Conservation (phyloP, 805 yeast genomes). For the Pichia kluyveri region DNA sequence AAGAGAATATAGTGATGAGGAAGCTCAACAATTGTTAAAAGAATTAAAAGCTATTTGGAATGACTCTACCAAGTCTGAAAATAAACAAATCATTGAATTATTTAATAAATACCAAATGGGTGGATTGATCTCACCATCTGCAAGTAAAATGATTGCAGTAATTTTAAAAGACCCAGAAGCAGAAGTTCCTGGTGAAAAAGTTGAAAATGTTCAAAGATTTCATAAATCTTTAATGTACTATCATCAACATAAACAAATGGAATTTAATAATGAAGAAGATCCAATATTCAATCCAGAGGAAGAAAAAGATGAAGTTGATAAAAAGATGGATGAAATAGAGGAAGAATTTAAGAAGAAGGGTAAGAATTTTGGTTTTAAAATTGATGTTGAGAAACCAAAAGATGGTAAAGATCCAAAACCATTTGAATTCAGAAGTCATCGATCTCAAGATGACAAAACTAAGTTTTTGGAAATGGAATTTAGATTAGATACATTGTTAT, state of each 20-base stretch:
- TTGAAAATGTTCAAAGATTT: constrained; percentile 23
- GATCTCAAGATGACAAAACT: constrained; percentile 6
- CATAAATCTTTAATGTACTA: constrained; percentile 24
- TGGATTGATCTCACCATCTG: constrained; percentile 23
- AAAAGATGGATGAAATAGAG: neutral
- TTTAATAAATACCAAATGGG: constrained; percentile 24
- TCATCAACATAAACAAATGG: constrained; percentile 22
- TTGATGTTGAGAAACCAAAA: constrained; percentile 3
- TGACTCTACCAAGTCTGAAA: constrained; percentile 14
- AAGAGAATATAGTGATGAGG: constrained; percentile 21
- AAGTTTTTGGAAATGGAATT: constrained; percentile 13
- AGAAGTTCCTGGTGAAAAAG: constrained; percentile 20
- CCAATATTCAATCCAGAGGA: constrained; percentile 16
- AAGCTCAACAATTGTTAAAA: constrained; percentile 16
- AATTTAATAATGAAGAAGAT: constrained; percentile 14
- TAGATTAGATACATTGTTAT: constrained; percentile 14
- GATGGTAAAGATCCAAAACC: constrained; percentile 3
- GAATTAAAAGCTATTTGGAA: constrained; percentile 21
- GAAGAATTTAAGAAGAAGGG: constrained; percentile 1
- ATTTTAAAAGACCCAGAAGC: constrained; percentile 21
- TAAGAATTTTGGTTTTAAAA: constrained; percentile 7
- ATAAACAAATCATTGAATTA: constrained; percentile 11
- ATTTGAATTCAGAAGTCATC: constrained; percentile 7
- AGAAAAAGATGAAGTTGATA: neutral
- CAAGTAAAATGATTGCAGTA: constrained; percentile 19